These are phyloP conservation scores for Staphylotrichum tortipilum DNA, from an alignment of 495 filamentous ascomycete species.

Conservation along the genomic window DNA sequence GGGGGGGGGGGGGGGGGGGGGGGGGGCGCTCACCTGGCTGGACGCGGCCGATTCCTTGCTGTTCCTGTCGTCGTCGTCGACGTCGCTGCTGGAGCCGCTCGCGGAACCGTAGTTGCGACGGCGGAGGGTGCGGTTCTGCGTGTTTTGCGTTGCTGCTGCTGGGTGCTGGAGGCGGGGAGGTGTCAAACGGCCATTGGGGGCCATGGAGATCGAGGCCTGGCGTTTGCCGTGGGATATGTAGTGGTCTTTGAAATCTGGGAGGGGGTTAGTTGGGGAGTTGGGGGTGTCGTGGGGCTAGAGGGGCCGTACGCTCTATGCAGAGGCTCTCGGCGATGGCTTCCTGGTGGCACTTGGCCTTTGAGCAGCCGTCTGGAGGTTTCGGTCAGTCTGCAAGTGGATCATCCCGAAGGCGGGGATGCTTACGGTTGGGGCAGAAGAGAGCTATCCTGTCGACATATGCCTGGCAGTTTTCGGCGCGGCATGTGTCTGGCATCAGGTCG, in stretches of 20 bases:
- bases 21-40: no score
- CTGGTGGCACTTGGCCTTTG: constrained; percentile 13
- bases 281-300: neutral
- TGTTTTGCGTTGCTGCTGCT: no score
- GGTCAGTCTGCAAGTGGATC: neutral
- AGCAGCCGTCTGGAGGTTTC: constrained; percentile 10
- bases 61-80: neutral
- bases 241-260: constrained; percentile 19
- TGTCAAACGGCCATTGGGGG: no score
- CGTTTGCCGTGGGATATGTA: constrained; percentile 19
- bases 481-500: constrained; percentile 11
- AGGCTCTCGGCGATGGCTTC: constrained; percentile 14
- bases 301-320: constrained; percentile 14
- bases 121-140: no score
- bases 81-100: neutral
- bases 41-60: no score
- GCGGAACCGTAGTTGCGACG: neutral
- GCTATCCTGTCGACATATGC: constrained; percentile 11
- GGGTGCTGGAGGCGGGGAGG: neutral
- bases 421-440: constrained; percentile 17
- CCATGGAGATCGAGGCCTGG: neutral
- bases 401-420: neutral
- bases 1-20: no score
- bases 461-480: constrained; percentile 12
- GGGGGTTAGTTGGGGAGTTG: neutral